Evolutionary conservation across 371 early-diverging fungal genomes (phyloP).

Genomic region (Mucor velutinosus): DNA sequence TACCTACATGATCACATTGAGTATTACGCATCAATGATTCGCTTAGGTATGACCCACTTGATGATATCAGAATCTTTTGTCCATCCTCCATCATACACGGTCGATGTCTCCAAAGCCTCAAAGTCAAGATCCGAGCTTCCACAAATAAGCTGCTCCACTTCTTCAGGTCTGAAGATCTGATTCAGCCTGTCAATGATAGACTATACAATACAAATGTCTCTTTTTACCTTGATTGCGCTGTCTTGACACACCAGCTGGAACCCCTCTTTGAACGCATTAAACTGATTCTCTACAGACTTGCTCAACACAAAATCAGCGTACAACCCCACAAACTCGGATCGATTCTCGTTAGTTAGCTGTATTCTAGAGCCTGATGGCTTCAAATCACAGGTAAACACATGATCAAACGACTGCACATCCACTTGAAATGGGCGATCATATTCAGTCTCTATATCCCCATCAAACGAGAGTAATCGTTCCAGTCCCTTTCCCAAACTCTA

Average conservation of each 20-base stretch:
- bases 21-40: neutral
- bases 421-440: slow-evolving; percentile 74
- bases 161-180: slow-evolving; percentile 88
- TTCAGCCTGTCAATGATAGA: slow-evolving; percentile 1
- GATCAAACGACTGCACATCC: slow-evolving; percentile 67
- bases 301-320: slow-evolving; percentile 77
- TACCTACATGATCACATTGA: slow-evolving; percentile 32
- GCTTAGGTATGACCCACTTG: slow-evolving; percentile 25
- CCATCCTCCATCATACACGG: slow-evolving; percentile 91
- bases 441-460: slow-evolving; percentile 59
- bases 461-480: slow-evolving; percentile 56
- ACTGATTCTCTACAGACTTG: slow-evolving; percentile 74
- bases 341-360: slow-evolving; percentile 67
- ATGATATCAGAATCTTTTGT: slow-evolving; percentile 67
- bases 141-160: slow-evolving; percentile 94
- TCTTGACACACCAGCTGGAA: slow-evolving; percentile 86
- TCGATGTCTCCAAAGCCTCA: slow-evolving; percentile 76
- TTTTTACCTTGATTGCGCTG: slow-evolving; percentile 70
- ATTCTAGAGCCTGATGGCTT: slow-evolving; percentile 64
- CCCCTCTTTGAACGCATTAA: slow-evolving; percentile 88
- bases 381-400: slow-evolving; percentile 59
- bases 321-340: slow-evolving; percentile 70
- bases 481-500: slow-evolving; percentile 70
- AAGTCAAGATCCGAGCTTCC: slow-evolving; percentile 92
- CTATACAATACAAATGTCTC: neutral